Evolutionary conservation across 2,329 filamentous ascomycete species (phyloP).

Genomic region (Penicillium sp.): DNA sequence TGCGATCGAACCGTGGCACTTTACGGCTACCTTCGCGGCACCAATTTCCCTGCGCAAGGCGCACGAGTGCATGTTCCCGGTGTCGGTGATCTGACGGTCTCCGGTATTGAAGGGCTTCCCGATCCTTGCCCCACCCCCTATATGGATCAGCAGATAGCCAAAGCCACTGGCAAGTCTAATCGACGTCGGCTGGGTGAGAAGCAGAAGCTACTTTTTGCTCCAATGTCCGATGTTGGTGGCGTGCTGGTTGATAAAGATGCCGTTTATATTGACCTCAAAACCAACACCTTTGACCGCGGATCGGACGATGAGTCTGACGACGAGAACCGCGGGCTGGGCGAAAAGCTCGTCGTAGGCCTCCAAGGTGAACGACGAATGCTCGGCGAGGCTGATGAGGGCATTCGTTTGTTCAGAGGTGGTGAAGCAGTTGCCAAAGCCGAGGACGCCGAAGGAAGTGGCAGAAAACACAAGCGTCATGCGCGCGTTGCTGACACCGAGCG

Average conservation of each 20-base stretch:
- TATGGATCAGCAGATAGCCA: slow-evolving; percentile 81
- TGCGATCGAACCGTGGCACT: slow-evolving; percentile 87
- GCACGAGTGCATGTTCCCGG: slow-evolving; percentile 89
- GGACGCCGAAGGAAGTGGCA: slow-evolving; percentile 53
- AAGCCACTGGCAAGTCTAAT: slow-evolving; percentile 73
- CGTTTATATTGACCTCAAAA: slow-evolving; percentile 76
- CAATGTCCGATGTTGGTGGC: slow-evolving; percentile 96
- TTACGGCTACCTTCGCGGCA: slow-evolving; percentile 89
- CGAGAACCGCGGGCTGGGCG: slow-evolving; percentile 79
- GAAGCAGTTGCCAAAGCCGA: slow-evolving; percentile 55
- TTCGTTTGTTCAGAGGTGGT: slow-evolving; percentile 79
- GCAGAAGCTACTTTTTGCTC: slow-evolving; percentile 91
- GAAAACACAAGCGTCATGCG: slow-evolving; percentile 49
- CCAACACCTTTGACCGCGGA: slow-evolving; percentile 63
- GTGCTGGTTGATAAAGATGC: slow-evolving; percentile 95
- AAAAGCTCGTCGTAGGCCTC: slow-evolving; percentile 86
- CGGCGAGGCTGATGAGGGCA: slow-evolving; percentile 72
- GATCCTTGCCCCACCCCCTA: slow-evolving; percentile 93
- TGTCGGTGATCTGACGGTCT: slow-evolving; percentile 79
- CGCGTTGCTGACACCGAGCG: slow-evolving; percentile 46
- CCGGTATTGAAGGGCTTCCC: slow-evolving; percentile 77
- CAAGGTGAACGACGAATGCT: slow-evolving; percentile 77
- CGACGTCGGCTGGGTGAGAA: slow-evolving; percentile 84
- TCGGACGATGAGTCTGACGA: slow-evolving; percentile 56
- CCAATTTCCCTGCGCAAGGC: slow-evolving; percentile 80